A percentile compares a stretch with the other conserved stretches of the same genome.
These are phyloP conservation scores for Termitomyces sp. DNA, from an alignment of 768 basidiomycete genomes.

Conservation along the genomic window DNA sequence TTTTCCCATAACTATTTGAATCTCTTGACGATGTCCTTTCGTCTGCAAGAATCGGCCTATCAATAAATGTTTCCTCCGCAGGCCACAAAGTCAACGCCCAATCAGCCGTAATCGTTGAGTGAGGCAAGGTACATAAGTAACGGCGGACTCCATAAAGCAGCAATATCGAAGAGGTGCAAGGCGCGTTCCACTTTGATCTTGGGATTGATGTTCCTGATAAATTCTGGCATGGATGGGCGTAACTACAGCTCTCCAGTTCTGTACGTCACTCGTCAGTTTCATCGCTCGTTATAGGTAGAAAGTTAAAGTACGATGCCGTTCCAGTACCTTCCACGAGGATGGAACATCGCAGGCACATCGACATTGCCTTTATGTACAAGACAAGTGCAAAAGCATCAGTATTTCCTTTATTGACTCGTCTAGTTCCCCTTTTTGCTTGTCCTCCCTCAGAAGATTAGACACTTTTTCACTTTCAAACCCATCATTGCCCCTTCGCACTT, in stretches of 20 bases:
- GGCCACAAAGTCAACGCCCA: conserved; percentile 32
- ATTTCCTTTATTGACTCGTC: too few relatives aligned
- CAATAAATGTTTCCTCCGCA: conserved; percentile 38
- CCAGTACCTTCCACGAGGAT: conserved; percentile 71
- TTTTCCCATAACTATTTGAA: neutral
- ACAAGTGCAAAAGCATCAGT: conserved; percentile 54
- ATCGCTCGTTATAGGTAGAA: neutral
- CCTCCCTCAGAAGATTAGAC: too few relatives aligned
- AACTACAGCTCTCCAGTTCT: conserved; percentile 82
- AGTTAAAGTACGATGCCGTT: conserved; percentile 61
- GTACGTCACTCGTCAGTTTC: neutral
- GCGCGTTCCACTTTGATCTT: conserved; percentile 58
- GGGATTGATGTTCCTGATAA: conserved; percentile 71
- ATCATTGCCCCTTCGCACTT: too few relatives aligned
- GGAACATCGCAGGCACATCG: conserved; percentile 84
- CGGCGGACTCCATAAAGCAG: conserved; percentile 66
- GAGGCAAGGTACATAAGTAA: neutral
- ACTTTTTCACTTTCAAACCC: too few relatives aligned
- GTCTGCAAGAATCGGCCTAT: conserved; percentile 27
- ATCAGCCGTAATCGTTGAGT: neutral
- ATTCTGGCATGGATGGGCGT: conserved; percentile 74
- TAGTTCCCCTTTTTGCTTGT: too few relatives aligned
- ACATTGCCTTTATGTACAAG: conserved; percentile 66
- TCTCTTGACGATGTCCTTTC: neutral
- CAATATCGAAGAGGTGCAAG: conserved; percentile 58